Evolutionary conservation across 352 stramenopile species (phyloP).

Genomic region (Pythium plurisporium): DNA sequence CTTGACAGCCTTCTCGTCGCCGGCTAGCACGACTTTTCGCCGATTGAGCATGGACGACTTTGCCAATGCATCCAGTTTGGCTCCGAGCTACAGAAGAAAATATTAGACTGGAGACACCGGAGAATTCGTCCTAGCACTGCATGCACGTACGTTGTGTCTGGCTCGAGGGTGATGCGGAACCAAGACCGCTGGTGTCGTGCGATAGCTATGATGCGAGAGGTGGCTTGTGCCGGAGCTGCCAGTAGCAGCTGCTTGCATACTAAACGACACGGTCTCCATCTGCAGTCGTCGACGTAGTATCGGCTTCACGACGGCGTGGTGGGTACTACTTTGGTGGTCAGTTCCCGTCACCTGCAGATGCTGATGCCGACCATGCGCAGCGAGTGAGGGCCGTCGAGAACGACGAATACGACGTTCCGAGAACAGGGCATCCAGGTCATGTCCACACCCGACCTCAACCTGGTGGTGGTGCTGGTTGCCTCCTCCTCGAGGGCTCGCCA

Average conservation of each 20-base stretch:
- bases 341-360: no score
- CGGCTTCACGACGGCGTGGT: not conserved
- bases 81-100: slow-evolving; percentile 31
- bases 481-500: not conserved
- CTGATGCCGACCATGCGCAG: not conserved
- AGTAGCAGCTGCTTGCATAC: not conserved
- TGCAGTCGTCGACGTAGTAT: slow-evolving; percentile 8
- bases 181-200: not conserved
- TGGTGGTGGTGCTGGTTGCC: slow-evolving; percentile 7
- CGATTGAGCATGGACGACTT: slow-evolving; percentile 53
- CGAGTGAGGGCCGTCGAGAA: slow-evolving; percentile 28
- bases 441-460: not conserved
- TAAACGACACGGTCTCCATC: slow-evolving; percentile 7
- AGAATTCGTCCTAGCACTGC: no score
- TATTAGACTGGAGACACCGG: no score
- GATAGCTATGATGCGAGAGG: not conserved
- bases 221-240: not conserved
- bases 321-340: no score
- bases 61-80: slow-evolving; percentile 56
- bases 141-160: slow-evolving; percentile 21
- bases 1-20: slow-evolving; percentile 28
- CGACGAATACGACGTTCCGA: slow-evolving; percentile 21
- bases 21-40: slow-evolving; percentile 44
- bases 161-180: slow-evolving; percentile 15
- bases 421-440: slow-evolving; percentile 28